Percentiles rank a stretch among this genome's conserved stretches.
phyloP scores from a whole-genome alignment of 257 asterid species.

The Gentiana macrophylla region DNA sequence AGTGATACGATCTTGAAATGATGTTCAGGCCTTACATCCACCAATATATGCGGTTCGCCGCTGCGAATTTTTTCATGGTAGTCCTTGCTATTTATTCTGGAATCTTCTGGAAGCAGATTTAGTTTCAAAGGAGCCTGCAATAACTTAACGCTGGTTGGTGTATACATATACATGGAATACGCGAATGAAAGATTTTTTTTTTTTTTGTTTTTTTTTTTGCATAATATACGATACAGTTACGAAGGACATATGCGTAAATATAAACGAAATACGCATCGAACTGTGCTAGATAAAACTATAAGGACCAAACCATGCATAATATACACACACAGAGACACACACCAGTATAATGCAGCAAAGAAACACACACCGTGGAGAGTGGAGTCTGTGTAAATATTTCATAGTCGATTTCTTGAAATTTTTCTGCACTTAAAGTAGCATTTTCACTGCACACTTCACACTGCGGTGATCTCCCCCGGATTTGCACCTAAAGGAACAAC shows the following conservation, averaged over 20 bases:
- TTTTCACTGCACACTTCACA: slow-evolving; percentile 76
- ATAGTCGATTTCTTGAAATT: slow-evolving; percentile 48
- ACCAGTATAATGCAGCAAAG: background rate
- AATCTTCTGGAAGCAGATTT: slow-evolving; percentile 49
- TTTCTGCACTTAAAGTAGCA: slow-evolving; percentile 34
- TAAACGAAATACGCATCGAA: too few species aligned
- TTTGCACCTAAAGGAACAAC: slow-evolving; percentile 37
- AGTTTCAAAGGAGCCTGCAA: slow-evolving; percentile 76
- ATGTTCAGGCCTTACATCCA: slow-evolving; percentile 89
- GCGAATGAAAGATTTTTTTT: too few species aligned
- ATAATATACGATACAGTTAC: too few species aligned
- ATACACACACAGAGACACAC: background rate
- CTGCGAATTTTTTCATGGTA: slow-evolving; percentile 34
- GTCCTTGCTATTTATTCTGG: slow-evolving; percentile 75
- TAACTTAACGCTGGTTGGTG: background rate
- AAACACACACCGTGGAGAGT: slow-evolving; percentile 48
- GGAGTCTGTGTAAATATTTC: slow-evolving; percentile 71
- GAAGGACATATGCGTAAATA: too few species aligned
- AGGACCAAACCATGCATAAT: background rate
- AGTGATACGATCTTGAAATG: slow-evolving; percentile 71
- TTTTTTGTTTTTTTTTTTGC: too few species aligned
- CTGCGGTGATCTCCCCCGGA: slow-evolving; percentile 68
- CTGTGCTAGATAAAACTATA: too few species aligned
- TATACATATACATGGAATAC: too few species aligned
- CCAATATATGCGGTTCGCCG: slow-evolving; percentile 57